Evolutionary conservation across 129 eudicot species (phyloP).

Genomic region (Arctium lappa): DNA sequence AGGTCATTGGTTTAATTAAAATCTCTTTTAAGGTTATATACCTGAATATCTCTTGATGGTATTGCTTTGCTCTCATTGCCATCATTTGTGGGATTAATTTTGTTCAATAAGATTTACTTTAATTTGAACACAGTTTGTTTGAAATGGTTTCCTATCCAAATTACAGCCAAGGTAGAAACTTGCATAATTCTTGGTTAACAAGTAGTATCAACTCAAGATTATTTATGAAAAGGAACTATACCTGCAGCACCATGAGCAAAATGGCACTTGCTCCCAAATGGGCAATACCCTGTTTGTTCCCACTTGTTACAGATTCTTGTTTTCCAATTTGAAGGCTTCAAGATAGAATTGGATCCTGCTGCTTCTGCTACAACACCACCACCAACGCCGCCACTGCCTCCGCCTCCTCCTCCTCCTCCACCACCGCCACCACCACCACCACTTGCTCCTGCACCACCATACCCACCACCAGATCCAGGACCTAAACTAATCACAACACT

Average conservation of each 20-base stretch:
- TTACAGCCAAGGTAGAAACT: too few species aligned
- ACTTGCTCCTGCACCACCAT: conserved; percentile 31
- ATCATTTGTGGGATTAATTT: too few species aligned
- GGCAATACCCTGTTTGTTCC: conserved; percentile 97
- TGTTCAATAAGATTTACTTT: too few species aligned
- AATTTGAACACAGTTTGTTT: too few species aligned
- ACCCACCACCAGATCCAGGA: conserved; percentile 76
- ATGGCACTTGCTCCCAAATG: conserved; percentile 95
- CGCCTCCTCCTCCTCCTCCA: background rate
- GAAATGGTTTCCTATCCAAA: too few species aligned
- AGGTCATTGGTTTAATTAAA: background rate
- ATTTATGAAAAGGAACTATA: conserved; percentile 31
- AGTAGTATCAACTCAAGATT: background rate
- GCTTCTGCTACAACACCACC: conserved; percentile 29
- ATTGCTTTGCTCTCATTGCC: too few species aligned
- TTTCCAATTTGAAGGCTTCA: conserved; percentile 97
- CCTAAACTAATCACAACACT: conserved; percentile 94
- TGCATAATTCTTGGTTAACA: background rate
- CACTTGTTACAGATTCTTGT: conserved; percentile 97
- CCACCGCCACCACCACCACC: background rate
- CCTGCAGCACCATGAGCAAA: conserved; percentile 98
- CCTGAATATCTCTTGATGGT: too few species aligned
- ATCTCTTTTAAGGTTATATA: background rate
- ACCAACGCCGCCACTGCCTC: background rate
- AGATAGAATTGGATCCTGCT: conserved; percentile 33